phyloP scores from a whole-genome alignment of 768 basidiomycete species.

The Russula foetens region DNA sequence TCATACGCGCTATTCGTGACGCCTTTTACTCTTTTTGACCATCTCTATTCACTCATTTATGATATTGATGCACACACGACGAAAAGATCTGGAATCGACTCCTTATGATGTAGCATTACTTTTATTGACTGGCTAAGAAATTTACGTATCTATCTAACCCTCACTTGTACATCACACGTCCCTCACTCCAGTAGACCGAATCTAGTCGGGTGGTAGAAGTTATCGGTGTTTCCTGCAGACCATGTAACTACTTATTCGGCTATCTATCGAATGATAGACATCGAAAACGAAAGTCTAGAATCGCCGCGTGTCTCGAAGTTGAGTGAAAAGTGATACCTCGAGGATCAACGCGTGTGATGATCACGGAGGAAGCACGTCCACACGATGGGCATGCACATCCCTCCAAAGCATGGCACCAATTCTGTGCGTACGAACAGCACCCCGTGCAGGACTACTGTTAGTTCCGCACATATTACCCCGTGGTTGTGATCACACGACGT shows the following conservation, averaged over 20 bases:
- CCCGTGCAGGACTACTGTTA: too few species aligned
- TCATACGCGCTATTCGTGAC: slow-evolving; percentile 4
- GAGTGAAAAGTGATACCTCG: too few species aligned
- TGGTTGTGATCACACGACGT: too few species aligned
- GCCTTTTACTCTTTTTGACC: slow-evolving; percentile 2
- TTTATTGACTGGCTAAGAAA: neutral
- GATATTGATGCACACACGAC: neutral
- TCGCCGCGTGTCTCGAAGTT: too few species aligned
- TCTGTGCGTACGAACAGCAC: too few species aligned
- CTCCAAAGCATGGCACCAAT: too few species aligned
- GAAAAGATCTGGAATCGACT: neutral
- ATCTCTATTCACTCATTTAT: neutral
- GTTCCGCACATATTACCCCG: too few species aligned
- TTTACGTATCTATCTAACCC: neutral
- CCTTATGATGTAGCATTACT: neutral
- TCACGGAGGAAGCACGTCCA: too few species aligned
- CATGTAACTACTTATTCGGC: neutral
- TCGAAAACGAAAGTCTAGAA: neutral
- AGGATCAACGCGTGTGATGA: too few species aligned
- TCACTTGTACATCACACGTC: neutral
- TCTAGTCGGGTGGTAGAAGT: too few species aligned
- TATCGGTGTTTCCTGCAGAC: neutral
- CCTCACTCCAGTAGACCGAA: neutral
- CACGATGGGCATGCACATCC: too few species aligned
- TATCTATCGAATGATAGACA: neutral